Percentiles rank a stretch among this genome's conserved stretches.
Conservation (phyloP, 164 flowering plant genomes). For the Kalanchoe fedtschenkoi region DNA sequence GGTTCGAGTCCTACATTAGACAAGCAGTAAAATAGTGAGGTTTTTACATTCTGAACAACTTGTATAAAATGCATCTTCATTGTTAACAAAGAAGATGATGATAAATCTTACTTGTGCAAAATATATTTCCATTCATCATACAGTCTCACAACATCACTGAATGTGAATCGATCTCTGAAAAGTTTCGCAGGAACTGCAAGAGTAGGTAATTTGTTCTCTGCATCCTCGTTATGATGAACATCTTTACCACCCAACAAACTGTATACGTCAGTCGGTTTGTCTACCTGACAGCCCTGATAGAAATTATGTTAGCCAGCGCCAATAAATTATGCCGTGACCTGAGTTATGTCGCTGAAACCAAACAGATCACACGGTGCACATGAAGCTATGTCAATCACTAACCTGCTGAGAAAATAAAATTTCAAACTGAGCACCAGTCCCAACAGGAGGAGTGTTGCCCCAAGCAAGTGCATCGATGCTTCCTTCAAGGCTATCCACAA, state of each 20-base stretch:
- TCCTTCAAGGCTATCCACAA: conserved; percentile 58
- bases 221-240: conserved; percentile 9
- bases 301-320: too few relatives aligned
- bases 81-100: not conserved
- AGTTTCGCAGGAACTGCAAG: conserved; percentile 13
- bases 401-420: conserved; percentile 63
- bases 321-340: not conserved
- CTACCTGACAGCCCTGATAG: conserved; percentile 6
- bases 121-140: conserved; percentile 20
- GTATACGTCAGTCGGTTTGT: conserved; percentile 9
- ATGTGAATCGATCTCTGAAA: conserved; percentile 12
- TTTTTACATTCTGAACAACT: not conserved
- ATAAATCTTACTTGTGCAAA: conserved; percentile 47
- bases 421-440: conserved; percentile 68
- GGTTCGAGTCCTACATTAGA: conserved; percentile 40
- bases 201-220: not conserved
- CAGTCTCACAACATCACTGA: conserved; percentile 21
- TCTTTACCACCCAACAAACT: conserved; percentile 15
- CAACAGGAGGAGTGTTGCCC: conserved; percentile 66
- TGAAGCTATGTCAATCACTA: too few relatives aligned
- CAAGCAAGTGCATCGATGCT: conserved; percentile 73
- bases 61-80: not conserved
- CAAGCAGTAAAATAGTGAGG: not conserved
- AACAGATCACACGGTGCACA: conserved; percentile 13
- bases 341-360: conserved; percentile 1